Base-by-base conservation (phyloP, 2,329 filamentous ascomycete species). In the Ophiognomonia clavigignenti-juglandacearum region DNA sequence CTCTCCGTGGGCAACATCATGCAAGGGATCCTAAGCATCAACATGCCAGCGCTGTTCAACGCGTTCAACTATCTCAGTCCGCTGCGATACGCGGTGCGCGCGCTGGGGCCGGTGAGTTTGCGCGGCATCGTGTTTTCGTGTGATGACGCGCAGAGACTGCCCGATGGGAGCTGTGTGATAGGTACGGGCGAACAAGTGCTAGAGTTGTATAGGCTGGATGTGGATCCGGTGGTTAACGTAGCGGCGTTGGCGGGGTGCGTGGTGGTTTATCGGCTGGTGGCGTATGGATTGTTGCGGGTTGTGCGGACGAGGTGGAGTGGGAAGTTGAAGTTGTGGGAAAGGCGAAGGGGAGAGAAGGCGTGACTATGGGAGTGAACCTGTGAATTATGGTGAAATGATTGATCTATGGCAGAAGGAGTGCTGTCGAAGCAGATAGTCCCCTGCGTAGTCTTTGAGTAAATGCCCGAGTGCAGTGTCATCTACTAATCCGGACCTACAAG, bases 31-130 rank as follows among this genome's bases (percentile, higher is more conserved):
- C 75, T 90, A 62, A 85, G 80, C 47, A 82, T 88, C 53, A 68
- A 83, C 56, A 82, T 89, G 67, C 84, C 86, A 1, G 57, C 62
- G 3, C 75, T 88, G 14, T 77, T 89, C 39, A 70, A 80, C 53
- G 80, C 74, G 0, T 74, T 88, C 59, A 90, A 90, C 60, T 83
- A 88, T 60, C 73, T 90, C 39, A 82, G 75, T 2, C 86, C 86
- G 0, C 74, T 88, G 44, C 83, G 86, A 43, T 91, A 88, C 59
- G 75, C 78, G 0, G 73, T 84, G 4, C 78, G 79, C 0, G 85
- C 85, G 27, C 65, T 91, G 32, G 82, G 81, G 1, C 78, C 80
- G 0, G 88, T 82, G 53, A 81, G 81, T 0, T 63, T 91, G 27
- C 65, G 72, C 6, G 74, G 72, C 0, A 73, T 87, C 6, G 47